These are phyloP conservation scores for Penicillium vulpinum DNA, from an alignment of 2,329 filamentous ascomycete genomes.

Conservation along the genomic window DNA sequence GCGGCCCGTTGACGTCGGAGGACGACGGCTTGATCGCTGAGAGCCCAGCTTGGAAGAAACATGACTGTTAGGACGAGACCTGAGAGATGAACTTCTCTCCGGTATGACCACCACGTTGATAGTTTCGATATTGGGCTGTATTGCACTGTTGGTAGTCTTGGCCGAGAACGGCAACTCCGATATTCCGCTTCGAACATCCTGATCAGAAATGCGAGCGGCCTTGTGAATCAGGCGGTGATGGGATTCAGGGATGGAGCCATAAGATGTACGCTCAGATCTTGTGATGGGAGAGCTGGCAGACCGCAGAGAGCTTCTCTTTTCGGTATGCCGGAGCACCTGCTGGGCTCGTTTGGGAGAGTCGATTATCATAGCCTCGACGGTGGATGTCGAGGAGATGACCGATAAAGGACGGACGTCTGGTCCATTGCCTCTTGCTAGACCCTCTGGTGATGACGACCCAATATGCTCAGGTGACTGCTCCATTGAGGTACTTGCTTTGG, in stretches of 20 bases:
- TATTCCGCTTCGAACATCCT: slow-evolving; percentile 45
- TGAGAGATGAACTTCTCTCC: slow-evolving; percentile 47
- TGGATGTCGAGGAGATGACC: slow-evolving; percentile 54
- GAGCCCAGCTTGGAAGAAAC: slow-evolving; percentile 42
- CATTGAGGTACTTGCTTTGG: slow-evolving; percentile 39
- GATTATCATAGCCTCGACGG: slow-evolving; percentile 58
- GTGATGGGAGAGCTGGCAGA: slow-evolving; percentile 48
- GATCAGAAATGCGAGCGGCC: slow-evolving; percentile 50
- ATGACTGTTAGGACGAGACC: slow-evolving; percentile 39
- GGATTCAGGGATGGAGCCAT: slow-evolving; percentile 44
- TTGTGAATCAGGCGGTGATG: slow-evolving; percentile 55
- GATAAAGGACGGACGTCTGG: slow-evolving; percentile 48
- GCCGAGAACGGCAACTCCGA: slow-evolving; percentile 44
- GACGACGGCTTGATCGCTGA: slow-evolving; percentile 38
- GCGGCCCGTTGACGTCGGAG: slow-evolving; percentile 37
- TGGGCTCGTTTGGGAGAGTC: slow-evolving; percentile 49
- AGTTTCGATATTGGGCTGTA: slow-evolving; percentile 38
- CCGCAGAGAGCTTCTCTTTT: slow-evolving; percentile 54
- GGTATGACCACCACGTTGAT: slow-evolving; percentile 52
- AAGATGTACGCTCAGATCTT: slow-evolving; percentile 48
- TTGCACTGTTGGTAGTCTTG: slow-evolving; percentile 32
- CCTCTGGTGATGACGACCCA: slow-evolving; percentile 49
- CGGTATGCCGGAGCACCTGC: slow-evolving; percentile 54
- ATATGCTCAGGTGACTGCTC: slow-evolving; percentile 53
- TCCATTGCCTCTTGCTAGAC: slow-evolving; percentile 26